Evolutionary conservation across 1,284 basidiomycete species (phyloP), one percentile per base, ranked within the genome.

Genomic region (Volvariella volvacea): DNA sequence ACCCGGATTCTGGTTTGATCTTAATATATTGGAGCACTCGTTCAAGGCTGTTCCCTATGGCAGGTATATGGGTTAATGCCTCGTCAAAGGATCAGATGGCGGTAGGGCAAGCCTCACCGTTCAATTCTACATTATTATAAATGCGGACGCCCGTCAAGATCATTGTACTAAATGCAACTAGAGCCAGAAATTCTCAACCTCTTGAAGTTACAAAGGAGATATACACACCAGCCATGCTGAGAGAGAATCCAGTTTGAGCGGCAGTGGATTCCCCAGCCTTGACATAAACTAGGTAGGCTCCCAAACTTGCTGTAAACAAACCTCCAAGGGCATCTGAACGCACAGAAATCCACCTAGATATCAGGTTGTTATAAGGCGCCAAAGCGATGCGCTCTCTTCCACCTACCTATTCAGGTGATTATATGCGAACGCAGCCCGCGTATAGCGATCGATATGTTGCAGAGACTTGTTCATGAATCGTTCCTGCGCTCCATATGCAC

Each of bases 11-110:
- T 55, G 88, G 83, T 43, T 87, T 84, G 45, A 88, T 86, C 16
- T 66, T 59, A 31, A 86, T 60, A 55, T 89, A 91, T 30, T 76
- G 74, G 53, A 84, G 74, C 41, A 92, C 81, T 25, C 88, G 76
- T 57, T 91, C 87, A 50, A 91, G 67, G 55, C 81, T 28, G 12
- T 28, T 28, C 12, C 25, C 25, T 28, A 12, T 28, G 25, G 6
- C 25, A 28, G 12, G 25, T n/a, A n/a, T n/a, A n/a, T n/a, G n/a
- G n/a, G n/a, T n/a, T n/a, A n/a, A n/a, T n/a, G n/a, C n/a, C n/a
- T n/a, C n/a, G n/a, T n/a, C n/a, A n/a, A n/a, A n/a, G n/a, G n/a
- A n/a, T n/a, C n/a, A n/a, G 25, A 28, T 28, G 25, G 6, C 6
- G 12, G 12, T 28, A 28, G 12, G 25, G 25, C 25, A 6, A 28